phyloP scores from a whole-genome alignment of 192 early-diverging fungal genomes.

The Podila epicladia region DNA sequence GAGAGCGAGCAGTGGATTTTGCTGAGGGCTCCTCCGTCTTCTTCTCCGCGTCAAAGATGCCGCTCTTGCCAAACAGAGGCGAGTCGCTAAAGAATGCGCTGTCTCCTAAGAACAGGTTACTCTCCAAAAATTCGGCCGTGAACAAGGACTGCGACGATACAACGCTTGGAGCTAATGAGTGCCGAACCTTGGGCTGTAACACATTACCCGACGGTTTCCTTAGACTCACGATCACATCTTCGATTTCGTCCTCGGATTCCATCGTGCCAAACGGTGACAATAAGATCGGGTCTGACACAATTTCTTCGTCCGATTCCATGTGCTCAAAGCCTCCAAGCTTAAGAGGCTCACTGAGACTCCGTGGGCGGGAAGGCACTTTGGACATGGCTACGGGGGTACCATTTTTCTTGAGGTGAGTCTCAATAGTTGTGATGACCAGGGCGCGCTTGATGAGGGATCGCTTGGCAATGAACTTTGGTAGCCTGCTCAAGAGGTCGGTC shows the following conservation, averaged over 20 bases:
- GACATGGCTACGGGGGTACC: conserved; percentile 48
- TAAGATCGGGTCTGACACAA: conserved; percentile 30
- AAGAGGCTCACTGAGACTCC: conserved; percentile 45
- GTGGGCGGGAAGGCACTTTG: conserved; percentile 37
- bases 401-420: conserved; percentile 64
- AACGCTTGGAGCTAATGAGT: conserved; percentile 25
- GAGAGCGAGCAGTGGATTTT: background rate
- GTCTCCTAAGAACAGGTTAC: conserved; percentile 26
- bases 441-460: conserved; percentile 60
- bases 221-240: conserved; percentile 11
- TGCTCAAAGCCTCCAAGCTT: conserved; percentile 26
- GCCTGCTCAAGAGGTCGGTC: conserved; percentile 59
- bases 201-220: background rate
- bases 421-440: conserved; percentile 59
- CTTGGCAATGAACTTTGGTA: conserved; percentile 66
- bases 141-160: conserved; percentile 24
- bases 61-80: conserved; percentile 38
- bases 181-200: background rate
- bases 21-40: conserved; percentile 2
- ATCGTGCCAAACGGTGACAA: conserved; percentile 25
- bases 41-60: conserved; percentile 10
- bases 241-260: conserved; percentile 11
- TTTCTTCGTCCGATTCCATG: conserved; percentile 15
- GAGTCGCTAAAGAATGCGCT: conserved; percentile 38
- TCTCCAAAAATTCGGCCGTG: conserved; percentile 37